Evolutionary conservation across 2,329 filamentous ascomycete species (phyloP), one percentile per base, ranked within the genome.

Genomic region (Alternaria brassicicola): DNA sequence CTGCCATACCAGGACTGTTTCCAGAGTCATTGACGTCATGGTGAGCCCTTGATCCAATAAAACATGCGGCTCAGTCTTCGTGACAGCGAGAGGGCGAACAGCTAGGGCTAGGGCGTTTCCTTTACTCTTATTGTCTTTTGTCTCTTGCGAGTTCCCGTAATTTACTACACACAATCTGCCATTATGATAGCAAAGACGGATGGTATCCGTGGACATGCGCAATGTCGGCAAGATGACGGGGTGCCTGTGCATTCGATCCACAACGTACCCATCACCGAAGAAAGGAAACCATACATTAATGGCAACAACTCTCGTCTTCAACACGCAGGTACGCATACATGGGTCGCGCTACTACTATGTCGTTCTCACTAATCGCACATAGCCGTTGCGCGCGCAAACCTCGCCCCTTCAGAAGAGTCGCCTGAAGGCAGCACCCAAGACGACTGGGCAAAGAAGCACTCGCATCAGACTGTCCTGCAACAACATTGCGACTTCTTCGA

Each of bases 401-500:
- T 78, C 46, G 80, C 80, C 17, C 72, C 78, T 2, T 76, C 78
- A 8, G 58, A 68, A 6, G 73, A 79, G 52, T 58, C 64, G 10
- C 81, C 81, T 2, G 58, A 81, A 55, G 81, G 81, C 33, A 83
- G 80, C 0, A 72, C 70, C 0, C 63, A 76, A n/a, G 67, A 70
- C 39, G 66, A 74, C 52, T 82, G 78, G 72, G 71, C 77, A 2
- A 57, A 65, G 21, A 64, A 72, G 0, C 77, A 83, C 61, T 59
- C 74, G 0, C 69, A 81, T 52, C 73, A 81, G 63, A 78, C 77
- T 4, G 72, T 84, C 12, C 76, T 86, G 3, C 82, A 84, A 65
- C 83, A 86, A 64, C 84, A 86, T 68, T 78, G 79, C 64, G 74
- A 75, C 21, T 85, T 83, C 76, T 86, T 82, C 63, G 84, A 86